A percentile compares a stretch with the other conserved stretches of the same genome.
Evolutionary conservation across 106 monocot species (phyloP).

Genomic region (Vanilla planifolia): DNA sequence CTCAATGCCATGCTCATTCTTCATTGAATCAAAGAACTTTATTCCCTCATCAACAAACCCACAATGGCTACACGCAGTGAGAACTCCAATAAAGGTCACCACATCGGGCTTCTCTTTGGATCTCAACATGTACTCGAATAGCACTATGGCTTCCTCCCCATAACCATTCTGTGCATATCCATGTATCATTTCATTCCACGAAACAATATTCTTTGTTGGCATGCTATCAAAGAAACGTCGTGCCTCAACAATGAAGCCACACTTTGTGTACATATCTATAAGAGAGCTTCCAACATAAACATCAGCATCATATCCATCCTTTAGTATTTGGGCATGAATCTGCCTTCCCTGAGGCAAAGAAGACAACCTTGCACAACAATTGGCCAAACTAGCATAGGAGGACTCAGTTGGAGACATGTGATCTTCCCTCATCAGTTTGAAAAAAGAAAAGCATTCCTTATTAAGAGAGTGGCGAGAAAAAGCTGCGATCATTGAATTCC

Average conservation of each 20-base stretch:
- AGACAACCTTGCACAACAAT: conserved; percentile 67
- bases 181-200: conserved; percentile 99
- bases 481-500: conserved; percentile 92
- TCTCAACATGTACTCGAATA: conserved; percentile 57
- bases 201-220: conserved; percentile 65
- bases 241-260: conserved; percentile 62
- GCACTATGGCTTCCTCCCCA: conserved; percentile 44
- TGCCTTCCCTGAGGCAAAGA: conserved; percentile 71
- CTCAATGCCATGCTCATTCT: conserved; percentile 39
- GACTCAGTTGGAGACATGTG: conserved; percentile 60
- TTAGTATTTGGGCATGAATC: conserved; percentile 52
- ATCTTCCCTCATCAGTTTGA: conserved; percentile 54
- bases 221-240: conserved; percentile 48
- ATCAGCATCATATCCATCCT: conserved; percentile 45
- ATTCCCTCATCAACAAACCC: conserved; percentile 63
- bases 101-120: conserved; percentile 51
- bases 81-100: conserved; percentile 69
- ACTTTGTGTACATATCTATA: conserved; percentile 92
- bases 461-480: conserved; percentile 55
- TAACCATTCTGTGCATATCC: conserved; percentile 85
- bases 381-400: conserved; percentile 77
- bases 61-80: conserved; percentile 81
- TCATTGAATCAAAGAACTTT: conserved; percentile 58
- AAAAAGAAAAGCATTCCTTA: conserved; percentile 56
- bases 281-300: conserved; percentile 68